Evolutionary conservation across 306 rosid species (phyloP), one percentile per base, ranked within the genome.

Genomic region (Corylus americana): DNA sequence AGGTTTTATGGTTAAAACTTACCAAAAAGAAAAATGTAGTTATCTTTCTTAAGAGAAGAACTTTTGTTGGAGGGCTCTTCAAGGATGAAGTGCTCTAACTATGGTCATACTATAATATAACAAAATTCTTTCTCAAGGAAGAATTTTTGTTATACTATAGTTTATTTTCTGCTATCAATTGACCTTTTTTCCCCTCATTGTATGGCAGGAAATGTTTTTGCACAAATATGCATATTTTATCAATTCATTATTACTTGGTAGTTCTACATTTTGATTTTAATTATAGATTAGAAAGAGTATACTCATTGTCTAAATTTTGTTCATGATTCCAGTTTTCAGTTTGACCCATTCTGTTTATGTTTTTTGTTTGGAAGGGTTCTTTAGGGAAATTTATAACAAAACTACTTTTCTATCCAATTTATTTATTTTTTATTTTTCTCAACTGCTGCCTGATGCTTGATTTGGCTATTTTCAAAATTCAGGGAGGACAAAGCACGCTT

Each of bases 401-500:
- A 2, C 45, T 42, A 42, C 20, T 67, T 67, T 17, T 3, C 72
- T 67, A 18, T 18, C 42, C 25, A 47, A 62, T 37, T 62, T 57
- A 49, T 54, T 53, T 87, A 75, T 44, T 2, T 74, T 69, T 81
- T 42, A 1, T 16, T 27, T 22, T 27, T 71, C 77, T 70, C 16
- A 47, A 72, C 13, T 9, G 4, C 48, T 76, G 25, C 18, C 44
- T 64, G 70, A 76, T 78, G 77, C 72, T 82, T 87, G 79, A 68
- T 81, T 81, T 76, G 77, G 71, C 64, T 78, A 10, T 74, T 74
- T 81, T 83, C 63, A 74, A 69, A 74, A 83, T 90, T 57, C 89
- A 91, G 99, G 98, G 98, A 11, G 99, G 98, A 77, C 84, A 90
- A 79, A 93, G 98, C 85, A 93, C 97, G 0, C 86, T 96, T 72